Conservation (phyloP, 2,329 filamentous ascomycete genomes). For the Colletotrichum destructivum region DNA sequence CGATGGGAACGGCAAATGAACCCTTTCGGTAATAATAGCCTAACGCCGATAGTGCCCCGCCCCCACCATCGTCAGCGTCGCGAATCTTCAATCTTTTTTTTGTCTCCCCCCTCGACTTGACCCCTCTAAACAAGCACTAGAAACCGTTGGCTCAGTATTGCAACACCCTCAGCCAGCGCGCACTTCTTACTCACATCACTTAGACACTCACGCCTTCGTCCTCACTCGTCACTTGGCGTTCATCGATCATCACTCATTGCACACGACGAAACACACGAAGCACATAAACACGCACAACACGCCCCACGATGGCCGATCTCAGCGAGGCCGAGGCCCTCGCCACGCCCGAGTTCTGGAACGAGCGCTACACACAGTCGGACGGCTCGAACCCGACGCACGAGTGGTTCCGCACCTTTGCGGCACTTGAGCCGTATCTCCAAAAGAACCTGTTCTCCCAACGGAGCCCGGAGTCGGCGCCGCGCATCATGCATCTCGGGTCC, state of each 20-base stretch:
- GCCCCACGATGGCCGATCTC: conserved; percentile 5
- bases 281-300: not conserved
- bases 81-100: not conserved
- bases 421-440: conserved; percentile 64
- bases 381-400: conserved; percentile 62
- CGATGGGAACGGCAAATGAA: not conserved
- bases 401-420: conserved; percentile 66
- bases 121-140: not conserved
- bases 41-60: conserved; percentile 4
- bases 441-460: conserved; percentile 56
- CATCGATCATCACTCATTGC: not conserved
- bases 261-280: no score
- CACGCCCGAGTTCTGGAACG: conserved; percentile 65
- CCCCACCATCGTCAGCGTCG: conserved; percentile 5
- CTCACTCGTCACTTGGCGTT: not conserved
- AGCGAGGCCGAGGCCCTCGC: conserved; percentile 49
- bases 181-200: not conserved
- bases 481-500: conserved; percentile 70
- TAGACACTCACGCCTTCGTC: not conserved
- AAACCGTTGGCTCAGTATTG: not conserved
- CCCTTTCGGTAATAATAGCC: not conserved
- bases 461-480: conserved; percentile 49
- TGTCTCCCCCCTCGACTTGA: no score
- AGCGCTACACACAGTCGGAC: conserved; percentile 59
- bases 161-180: not conserved